These are phyloP conservation scores for Suillus spraguei DNA, from an alignment of 768 basidiomycete species.

Conservation along the genomic window DNA sequence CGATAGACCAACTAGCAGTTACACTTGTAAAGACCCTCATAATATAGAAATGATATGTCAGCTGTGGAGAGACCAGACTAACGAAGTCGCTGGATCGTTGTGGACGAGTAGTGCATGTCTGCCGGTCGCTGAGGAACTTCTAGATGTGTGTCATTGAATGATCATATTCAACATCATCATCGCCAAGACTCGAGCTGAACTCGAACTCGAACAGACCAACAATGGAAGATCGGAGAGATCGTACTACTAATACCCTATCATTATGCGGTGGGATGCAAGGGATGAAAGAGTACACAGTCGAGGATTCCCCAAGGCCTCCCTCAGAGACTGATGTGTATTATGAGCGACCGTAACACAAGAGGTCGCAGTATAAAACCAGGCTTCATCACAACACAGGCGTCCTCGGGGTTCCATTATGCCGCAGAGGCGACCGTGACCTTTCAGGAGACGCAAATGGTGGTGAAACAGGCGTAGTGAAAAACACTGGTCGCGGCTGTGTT, in stretches of 20 bases:
- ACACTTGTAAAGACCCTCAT: neutral
- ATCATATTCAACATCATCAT: neutral
- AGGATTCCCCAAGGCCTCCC: neutral
- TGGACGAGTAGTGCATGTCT: neutral
- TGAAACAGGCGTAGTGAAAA: constrained; percentile 6
- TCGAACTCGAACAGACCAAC: neutral
- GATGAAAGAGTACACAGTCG: neutral
- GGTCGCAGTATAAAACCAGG: neutral
- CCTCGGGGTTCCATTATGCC: neutral
- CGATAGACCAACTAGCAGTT: neutral
- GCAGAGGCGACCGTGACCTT: constrained; percentile 7
- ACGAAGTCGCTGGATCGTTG: neutral
- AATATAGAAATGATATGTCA: neutral
- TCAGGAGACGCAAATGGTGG: constrained; percentile 1
- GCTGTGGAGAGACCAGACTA: neutral
- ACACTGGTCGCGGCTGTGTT: constrained; percentile 3
- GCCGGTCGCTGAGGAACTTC: neutral
- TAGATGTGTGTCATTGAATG: neutral
- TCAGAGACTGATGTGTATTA: neutral
- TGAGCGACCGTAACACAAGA: neutral
- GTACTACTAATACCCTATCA: neutral
- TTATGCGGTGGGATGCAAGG: neutral
- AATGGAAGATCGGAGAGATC: neutral
- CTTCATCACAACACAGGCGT: constrained; percentile 4
- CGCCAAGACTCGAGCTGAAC: neutral